A percentile compares a stretch with the other conserved stretches of the same genome.
Conservation (phyloP, 257 asterid genomes). For the Verbascum thapsus region DNA sequence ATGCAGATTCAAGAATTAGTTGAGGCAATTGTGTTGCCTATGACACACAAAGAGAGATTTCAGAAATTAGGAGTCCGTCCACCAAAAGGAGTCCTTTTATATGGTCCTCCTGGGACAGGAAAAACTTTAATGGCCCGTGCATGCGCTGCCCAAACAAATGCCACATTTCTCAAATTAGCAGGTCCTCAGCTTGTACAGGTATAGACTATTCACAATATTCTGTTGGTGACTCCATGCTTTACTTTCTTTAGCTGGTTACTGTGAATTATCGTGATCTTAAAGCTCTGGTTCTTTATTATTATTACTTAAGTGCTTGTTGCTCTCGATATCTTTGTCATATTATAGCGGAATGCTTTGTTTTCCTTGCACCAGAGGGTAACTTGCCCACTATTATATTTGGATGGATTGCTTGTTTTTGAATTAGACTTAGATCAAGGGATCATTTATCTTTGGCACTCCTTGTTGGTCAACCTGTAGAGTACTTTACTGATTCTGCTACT, state of each 20-base stretch:
- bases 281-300: slow-evolving; percentile 8
- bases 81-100: slow-evolving; percentile 77
- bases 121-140: slow-evolving; percentile 83
- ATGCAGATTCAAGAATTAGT: slow-evolving; percentile 78
- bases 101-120: slow-evolving; percentile 92
- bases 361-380: too few relatives aligned
- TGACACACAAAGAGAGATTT: slow-evolving; percentile 80
- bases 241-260: slow-evolving; percentile 24
- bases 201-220: neutral
- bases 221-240: neutral
- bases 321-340: too few relatives aligned
- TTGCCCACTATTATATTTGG: too few relatives aligned
- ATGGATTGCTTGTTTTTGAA: too few relatives aligned
- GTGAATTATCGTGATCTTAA: slow-evolving; percentile 12
- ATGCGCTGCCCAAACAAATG: slow-evolving; percentile 82
- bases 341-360: too few relatives aligned
- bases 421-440: too few relatives aligned
- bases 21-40: slow-evolving; percentile 83
- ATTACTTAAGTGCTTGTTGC: neutral
- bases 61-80: slow-evolving; percentile 79
- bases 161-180: slow-evolving; percentile 74
- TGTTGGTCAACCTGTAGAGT: too few relatives aligned
- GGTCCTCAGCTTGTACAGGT: slow-evolving; percentile 88
- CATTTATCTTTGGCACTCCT: too few relatives aligned
- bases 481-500: too few relatives aligned